phyloP scores from a whole-genome alignment of 345 rosid species.

The Limnanthes douglasii region DNA sequence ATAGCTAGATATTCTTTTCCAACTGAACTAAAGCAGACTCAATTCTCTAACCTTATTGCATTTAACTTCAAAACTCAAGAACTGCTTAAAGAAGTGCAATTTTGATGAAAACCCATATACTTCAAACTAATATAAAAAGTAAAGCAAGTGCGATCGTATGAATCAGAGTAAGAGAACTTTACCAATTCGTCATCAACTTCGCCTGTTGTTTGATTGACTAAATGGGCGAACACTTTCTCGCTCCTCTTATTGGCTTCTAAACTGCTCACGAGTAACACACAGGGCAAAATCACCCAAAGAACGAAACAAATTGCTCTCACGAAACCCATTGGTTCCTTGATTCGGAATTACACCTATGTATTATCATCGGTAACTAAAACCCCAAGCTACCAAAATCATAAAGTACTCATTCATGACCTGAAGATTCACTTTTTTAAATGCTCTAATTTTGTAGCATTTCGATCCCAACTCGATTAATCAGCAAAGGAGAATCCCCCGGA shows the following conservation, averaged over 20 bases:
- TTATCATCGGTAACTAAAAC: slow-evolving; percentile 16
- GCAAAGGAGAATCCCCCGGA: not conserved
- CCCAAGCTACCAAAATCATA: slow-evolving; percentile 9
- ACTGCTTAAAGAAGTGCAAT: too few species aligned
- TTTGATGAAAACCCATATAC: too few species aligned
- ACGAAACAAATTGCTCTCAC: slow-evolving; percentile 7
- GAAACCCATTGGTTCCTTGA: slow-evolving; percentile 18
- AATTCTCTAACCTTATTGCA: too few species aligned
- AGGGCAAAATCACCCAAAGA: slow-evolving; percentile 20
- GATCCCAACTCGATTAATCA: not conserved
- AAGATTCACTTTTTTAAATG: not conserved
- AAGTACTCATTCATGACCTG: not conserved
- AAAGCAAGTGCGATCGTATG: slow-evolving; percentile 1
- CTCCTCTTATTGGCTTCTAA: slow-evolving; percentile 16
- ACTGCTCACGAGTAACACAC: slow-evolving; percentile 20
- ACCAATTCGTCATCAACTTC: slow-evolving; percentile 41
- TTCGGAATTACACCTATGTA: slow-evolving; percentile 6
- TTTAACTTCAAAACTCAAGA: too few species aligned
- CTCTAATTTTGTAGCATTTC: not conserved
- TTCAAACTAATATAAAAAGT: too few species aligned
- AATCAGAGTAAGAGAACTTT: slow-evolving; percentile 9
- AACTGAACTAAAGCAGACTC: too few species aligned
- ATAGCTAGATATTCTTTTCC: too few species aligned
- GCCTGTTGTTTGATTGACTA: slow-evolving; percentile 33
- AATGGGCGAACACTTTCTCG: slow-evolving; percentile 26